phyloP scores from a whole-genome alignment of 2,329 filamentous ascomycete genomes.

The Cladosporium sp. region DNA sequence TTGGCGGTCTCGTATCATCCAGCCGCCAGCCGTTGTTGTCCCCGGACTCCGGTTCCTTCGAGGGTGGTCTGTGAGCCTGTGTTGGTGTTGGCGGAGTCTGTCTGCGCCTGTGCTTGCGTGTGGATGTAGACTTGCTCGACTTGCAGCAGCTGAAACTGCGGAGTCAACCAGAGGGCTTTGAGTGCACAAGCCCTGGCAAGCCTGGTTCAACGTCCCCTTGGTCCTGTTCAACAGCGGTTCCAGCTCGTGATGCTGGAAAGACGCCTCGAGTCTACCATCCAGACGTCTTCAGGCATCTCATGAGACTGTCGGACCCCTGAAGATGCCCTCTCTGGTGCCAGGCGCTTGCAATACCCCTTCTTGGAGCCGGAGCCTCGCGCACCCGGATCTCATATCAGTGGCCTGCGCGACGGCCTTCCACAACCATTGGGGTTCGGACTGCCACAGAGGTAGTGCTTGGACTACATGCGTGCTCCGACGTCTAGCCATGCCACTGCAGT shows the following conservation, averaged over 20 bases:
- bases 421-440: not conserved
- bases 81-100: not conserved
- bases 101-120: not conserved
- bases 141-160: conserved; percentile 7
- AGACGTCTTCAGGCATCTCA: not conserved
- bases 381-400: not conserved
- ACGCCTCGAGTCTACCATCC: not conserved
- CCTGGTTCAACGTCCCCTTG: not conserved
- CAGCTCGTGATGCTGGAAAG: not conserved
- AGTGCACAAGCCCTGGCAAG: not conserved
- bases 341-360: conserved; percentile 2
- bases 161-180: not conserved
- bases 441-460: not conserved
- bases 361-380: not conserved
- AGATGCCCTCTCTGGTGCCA: not conserved
- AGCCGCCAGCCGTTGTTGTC: not conserved
- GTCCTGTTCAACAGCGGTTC: not conserved
- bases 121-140: not conserved
- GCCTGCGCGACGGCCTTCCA: not conserved
- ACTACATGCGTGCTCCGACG: not conserved
- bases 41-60: conserved; percentile 12
- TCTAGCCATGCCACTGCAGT: not conserved
- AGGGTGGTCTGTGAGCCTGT: conserved; percentile 10
- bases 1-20: conserved; percentile 4
- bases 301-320: not conserved